Evolutionary conservation across 345 rosid genomes (phyloP).

Genomic region (Eucalyptus polyanthemos): DNA sequence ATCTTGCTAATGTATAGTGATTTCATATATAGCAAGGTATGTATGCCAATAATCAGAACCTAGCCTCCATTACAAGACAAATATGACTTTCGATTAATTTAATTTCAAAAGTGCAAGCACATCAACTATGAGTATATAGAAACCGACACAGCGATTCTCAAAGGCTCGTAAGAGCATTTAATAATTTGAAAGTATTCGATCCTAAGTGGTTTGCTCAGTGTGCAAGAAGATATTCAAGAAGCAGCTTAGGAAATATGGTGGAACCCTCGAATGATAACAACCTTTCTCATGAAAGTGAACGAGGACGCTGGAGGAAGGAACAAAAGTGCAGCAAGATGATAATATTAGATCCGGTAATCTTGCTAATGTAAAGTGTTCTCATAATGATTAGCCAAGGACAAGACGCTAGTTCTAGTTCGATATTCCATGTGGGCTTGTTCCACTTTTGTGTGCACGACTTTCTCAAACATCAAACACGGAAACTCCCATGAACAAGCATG

Average conservation of each 20-base stretch:
- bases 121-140: background rate
- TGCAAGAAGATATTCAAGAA: background rate
- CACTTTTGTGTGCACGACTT: background rate
- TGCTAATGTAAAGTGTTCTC: background rate
- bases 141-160: background rate
- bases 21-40: background rate
- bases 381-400: background rate
- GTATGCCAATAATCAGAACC: background rate
- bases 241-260: background rate
- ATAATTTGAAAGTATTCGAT: background rate
- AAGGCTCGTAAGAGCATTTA: background rate
- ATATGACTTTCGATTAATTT: background rate
- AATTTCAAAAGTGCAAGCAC: background rate
- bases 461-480: background rate
- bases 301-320: background rate
- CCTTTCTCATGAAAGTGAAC: background rate
- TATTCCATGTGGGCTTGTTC: background rate
- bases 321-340: background rate
- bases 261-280: background rate
- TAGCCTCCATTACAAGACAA: background rate
- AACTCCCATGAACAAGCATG: background rate
- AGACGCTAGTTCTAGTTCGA: background rate
- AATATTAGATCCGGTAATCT: background rate
- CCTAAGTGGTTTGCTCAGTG: background rate
- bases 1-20: background rate